These are phyloP conservation scores for Phyllosticta citrichinensis DNA, from an alignment of 2,329 filamentous ascomycete genomes.

Conservation along the genomic window DNA sequence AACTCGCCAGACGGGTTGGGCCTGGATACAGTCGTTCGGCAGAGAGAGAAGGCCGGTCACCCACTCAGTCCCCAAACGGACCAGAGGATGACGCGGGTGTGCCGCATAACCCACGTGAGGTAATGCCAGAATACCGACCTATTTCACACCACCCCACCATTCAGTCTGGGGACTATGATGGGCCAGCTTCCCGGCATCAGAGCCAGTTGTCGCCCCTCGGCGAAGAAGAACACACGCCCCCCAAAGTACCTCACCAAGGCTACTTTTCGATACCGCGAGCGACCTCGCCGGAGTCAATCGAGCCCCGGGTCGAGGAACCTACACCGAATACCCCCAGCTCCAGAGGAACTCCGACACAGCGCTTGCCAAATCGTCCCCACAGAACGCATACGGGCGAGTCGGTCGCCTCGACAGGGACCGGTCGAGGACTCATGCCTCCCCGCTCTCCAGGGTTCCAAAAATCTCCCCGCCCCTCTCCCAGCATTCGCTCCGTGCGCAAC, in stretches of 20 bases:
- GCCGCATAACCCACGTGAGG: conserved; percentile 16
- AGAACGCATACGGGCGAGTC: conserved; percentile 33
- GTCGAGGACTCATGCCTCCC: conserved; percentile 20
- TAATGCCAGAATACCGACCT: conserved; percentile 22
- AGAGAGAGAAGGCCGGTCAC: conserved; percentile 37
- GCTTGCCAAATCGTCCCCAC: conserved; percentile 22
- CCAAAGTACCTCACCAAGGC: conserved; percentile 17
- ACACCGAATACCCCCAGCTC: conserved; percentile 30
- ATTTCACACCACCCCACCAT: conserved; percentile 28
- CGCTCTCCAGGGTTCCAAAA: conserved; percentile 29
- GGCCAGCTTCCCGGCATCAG: conserved; percentile 20
- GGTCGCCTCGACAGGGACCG: conserved; percentile 12
- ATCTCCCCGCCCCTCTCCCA: conserved; percentile 30
- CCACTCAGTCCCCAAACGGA: conserved; percentile 13
- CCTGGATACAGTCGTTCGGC: conserved; percentile 66
- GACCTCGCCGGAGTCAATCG: conserved; percentile 35
- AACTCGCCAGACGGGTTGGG: conserved; percentile 59
- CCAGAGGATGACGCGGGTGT: conserved; percentile 16
- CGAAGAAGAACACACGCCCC: conserved; percentile 19
- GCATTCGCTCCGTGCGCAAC: conserved; percentile 34
- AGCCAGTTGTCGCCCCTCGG: conserved; percentile 26
- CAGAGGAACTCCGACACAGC: conserved; percentile 19
- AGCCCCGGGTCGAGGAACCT: conserved; percentile 34
- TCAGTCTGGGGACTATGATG: conserved; percentile 21
- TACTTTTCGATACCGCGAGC: conserved; percentile 39